Percentiles rank a stretch among this genome's conserved stretches.
These are phyloP conservation scores for Paralagenidium karlingii DNA, from an alignment of 352 stramenopile genomes.

Conservation along the genomic window DNA sequence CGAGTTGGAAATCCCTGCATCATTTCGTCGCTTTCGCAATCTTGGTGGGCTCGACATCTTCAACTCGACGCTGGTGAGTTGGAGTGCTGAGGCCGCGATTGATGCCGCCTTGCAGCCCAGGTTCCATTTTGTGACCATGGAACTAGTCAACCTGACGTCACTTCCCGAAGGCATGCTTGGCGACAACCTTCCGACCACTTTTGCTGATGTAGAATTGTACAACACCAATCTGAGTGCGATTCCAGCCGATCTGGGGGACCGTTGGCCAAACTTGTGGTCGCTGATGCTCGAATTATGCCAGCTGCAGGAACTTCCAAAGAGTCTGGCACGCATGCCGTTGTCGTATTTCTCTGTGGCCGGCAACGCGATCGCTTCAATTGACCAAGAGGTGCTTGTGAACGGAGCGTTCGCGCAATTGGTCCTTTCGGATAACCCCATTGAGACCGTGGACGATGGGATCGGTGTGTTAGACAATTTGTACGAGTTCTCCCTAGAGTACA, in stretches of 20 bases:
- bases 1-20: conserved; percentile 10
- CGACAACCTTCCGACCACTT: not conserved
- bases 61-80: conserved; percentile 19
- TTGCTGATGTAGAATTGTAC: conserved; percentile 5
- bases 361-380: no score
- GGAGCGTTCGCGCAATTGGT: no score
- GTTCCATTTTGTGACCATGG: no score
- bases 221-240: conserved; percentile 7
- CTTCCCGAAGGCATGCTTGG: conserved; percentile 9
- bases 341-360: no score
- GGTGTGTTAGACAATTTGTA: no score
- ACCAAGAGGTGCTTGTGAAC: no score
- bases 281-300: no score
- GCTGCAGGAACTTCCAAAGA: no score
- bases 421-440: no score
- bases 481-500: no score
- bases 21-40: conserved; percentile 10
- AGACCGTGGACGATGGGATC: no score
- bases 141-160: conserved; percentile 21
- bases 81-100: conserved; percentile 11
- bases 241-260: conserved; percentile 3
- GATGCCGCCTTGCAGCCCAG: conserved; percentile 9
- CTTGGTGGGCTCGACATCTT: conserved; percentile 22
- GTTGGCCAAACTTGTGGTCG: conserved; percentile 1
- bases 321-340: no score